Base-by-base conservation (phyloP, 495 filamentous ascomycete species). In the Aspergillus campestris region DNA sequence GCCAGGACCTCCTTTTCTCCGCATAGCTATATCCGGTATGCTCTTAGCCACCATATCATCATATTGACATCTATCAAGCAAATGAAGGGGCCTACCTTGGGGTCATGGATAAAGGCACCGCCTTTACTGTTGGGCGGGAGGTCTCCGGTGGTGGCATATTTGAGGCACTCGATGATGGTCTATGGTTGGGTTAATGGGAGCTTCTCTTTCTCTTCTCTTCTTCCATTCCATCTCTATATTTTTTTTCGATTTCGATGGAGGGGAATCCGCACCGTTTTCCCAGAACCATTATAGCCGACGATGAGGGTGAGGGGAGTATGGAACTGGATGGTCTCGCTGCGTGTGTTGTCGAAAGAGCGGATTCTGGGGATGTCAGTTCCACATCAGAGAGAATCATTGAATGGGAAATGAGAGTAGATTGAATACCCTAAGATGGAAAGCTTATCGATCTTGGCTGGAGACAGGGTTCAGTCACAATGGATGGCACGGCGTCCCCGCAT, bases 101-200 rank as follows among this genome's bases (percentile, higher is more conserved):
- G 92, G 51, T 98, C 92, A 61, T 97, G 90, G 44, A 98, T 89
- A 60, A 97, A 98, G 39, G 94, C 91, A 28, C 91, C 92, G 32
- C 87, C 85, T 59, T 84, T 89, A 71, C 84, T 92, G 69, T 95
- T 95, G 27, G 90, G 89, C 18, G 92, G 92, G 2, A 95, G 75
- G 49, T 94, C 84, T 41, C 92, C 92, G 9, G 89, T 96, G 30
- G 94, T 95, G 36, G 85, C 90, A 83, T 95, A 98, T 60, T 96
- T 96, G 54, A 98, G 88, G 59, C 92, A 95, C 63, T 98, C 92
- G 67, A 98, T 97, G 61, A 98, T 95, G 37, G 94, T 97, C 78
- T 83, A 51, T 8, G 40, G 11, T 34, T 27, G 7, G 13, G 8
- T 30, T 47, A 11, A 40, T 32, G 7, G 7, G 24, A 14, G 9